Evolutionary conservation across 805 yeast genomes (phyloP).

Genomic region (Candida xyloterini): DNA sequence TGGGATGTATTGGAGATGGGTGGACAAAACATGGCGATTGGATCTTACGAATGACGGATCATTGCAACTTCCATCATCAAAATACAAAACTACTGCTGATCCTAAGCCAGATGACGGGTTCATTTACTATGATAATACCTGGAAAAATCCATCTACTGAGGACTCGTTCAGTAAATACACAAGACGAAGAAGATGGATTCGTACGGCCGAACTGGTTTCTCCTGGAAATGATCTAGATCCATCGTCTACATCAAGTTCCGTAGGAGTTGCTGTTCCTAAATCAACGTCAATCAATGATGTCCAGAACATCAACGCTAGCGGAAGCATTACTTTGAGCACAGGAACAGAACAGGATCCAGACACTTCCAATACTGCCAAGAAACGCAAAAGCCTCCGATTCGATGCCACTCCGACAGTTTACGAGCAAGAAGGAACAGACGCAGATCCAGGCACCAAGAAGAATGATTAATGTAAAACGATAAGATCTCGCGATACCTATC

Average conservation of each 20-base stretch:
- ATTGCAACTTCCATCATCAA: conserved; percentile 62
- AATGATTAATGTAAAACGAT: conserved; percentile 2
- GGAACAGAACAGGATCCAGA: conserved; percentile 7
- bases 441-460: conserved; percentile 2
- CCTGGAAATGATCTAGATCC: conserved; percentile 16
- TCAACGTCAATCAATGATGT: conserved; percentile 18
- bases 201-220: conserved; percentile 82
- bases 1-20: conserved; percentile 91
- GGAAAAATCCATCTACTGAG: conserved; percentile 88
- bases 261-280: conserved; percentile 13
- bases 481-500: conserved; percentile 9
- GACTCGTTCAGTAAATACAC: conserved; percentile 89
- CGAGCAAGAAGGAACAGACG: conserved; percentile 10
- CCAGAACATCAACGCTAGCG: conserved; percentile 24
- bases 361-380: conserved; percentile 11
- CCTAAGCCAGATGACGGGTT: conserved; percentile 83
- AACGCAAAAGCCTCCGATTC: conserved; percentile 30
- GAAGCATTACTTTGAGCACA: conserved; percentile 21
- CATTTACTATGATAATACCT: conserved; percentile 86
- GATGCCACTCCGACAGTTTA: conserved; percentile 21
- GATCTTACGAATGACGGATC: conserved; percentile 89
- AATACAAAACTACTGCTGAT: conserved; percentile 58
- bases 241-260: conserved; percentile 7
- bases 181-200: conserved; percentile 91
- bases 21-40: conserved; percentile 86